These are phyloP conservation scores for Entomortierella chlamydospora DNA, from an alignment of 192 early-diverging fungal species.

Conservation along the genomic window DNA sequence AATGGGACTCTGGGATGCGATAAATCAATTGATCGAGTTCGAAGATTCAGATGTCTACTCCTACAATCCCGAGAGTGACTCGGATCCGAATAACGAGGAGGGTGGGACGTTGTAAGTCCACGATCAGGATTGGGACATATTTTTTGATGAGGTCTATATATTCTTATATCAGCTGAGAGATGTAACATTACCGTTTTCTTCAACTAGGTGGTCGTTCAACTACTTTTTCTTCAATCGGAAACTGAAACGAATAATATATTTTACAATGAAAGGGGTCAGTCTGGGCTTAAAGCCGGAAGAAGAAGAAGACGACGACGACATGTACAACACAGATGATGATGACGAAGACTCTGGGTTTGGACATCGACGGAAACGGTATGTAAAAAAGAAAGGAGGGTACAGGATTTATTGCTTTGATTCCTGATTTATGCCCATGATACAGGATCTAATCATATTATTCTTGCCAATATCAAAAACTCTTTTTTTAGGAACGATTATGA, in stretches of 20 bases:
- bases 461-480: not conserved
- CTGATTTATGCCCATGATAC: too few relatives aligned
- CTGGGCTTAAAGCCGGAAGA: constrained; percentile 49
- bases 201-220: constrained; percentile 91
- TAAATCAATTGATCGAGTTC: constrained; percentile 86
- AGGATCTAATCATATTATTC: too few relatives aligned
- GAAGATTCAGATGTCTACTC: constrained; percentile 91
- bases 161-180: too few relatives aligned
- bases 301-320: constrained; percentile 27
- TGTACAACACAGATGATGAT: constrained; percentile 37
- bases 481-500: constrained; percentile 13
- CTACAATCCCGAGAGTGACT: constrained; percentile 87
- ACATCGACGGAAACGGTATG: constrained; percentile 29
- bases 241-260: constrained; percentile 92
- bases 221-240: constrained; percentile 97
- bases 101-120: constrained; percentile 57
- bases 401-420: too few relatives aligned
- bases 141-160: too few relatives aligned
- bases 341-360: constrained; percentile 18
- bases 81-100: constrained; percentile 93
- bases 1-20: constrained; percentile 82
- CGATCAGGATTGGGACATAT: too few relatives aligned
- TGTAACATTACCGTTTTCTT: not conserved
- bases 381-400: too few relatives aligned
- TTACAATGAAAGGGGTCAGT: constrained; percentile 90